Percentiles rank a stretch among this genome's conserved stretches.
Conservation (phyloP, 148 eudicot species). For the Polygonum maritimum region DNA sequence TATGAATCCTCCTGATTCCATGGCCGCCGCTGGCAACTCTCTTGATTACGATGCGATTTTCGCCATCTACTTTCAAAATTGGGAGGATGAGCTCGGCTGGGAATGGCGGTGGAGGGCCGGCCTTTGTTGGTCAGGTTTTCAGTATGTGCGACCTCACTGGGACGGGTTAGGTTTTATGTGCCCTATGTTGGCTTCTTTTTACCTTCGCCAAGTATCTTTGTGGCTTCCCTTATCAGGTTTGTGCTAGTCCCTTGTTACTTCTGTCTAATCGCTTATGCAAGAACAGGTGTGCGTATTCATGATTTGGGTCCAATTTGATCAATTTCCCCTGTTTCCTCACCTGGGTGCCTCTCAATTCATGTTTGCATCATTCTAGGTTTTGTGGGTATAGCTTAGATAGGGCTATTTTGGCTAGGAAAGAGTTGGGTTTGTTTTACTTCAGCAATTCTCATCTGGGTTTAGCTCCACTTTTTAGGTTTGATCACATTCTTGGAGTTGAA, state of each 20-base stretch:
- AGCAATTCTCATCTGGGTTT: background rate
- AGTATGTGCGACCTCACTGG: conserved; percentile 94
- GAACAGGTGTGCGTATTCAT: background rate
- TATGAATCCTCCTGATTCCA: conserved; percentile 12
- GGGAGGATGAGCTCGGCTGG: conserved; percentile 37
- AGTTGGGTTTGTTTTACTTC: background rate
- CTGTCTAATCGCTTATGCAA: no score
- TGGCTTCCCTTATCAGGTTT: conserved; percentile 9
- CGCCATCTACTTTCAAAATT: conserved; percentile 37
- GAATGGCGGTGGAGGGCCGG: conserved; percentile 55
- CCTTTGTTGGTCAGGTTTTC: conserved; percentile 86
- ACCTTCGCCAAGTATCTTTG: background rate
- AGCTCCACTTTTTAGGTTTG: background rate
- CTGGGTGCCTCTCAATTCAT: background rate
- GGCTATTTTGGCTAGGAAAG: conserved; percentile 1
- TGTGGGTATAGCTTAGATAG: background rate
- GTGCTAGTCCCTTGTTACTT: background rate
- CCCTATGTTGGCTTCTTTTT: background rate
- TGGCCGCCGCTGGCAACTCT: conserved; percentile 18
- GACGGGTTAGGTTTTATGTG: conserved; percentile 40
- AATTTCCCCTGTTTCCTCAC: background rate
- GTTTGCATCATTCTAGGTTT: background rate
- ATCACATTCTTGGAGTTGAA: background rate
- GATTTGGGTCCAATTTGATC: background rate
- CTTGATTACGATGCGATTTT: conserved; percentile 37